Conservation (phyloP, 257 asterid genomes). For the Capsicum pubescens region DNA sequence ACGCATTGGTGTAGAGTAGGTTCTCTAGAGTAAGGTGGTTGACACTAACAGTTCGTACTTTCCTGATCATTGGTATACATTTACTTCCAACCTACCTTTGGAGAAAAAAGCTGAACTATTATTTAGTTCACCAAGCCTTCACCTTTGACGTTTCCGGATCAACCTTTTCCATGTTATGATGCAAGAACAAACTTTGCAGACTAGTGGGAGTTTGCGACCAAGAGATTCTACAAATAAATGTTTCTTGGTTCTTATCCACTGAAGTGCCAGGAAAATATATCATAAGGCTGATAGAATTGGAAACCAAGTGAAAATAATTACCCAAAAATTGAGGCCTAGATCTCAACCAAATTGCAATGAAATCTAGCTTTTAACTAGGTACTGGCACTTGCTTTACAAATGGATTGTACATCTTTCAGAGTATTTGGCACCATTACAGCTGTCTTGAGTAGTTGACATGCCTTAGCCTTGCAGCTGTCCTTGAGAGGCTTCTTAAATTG, state of each 20-base stretch:
- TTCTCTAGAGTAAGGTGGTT: background rate
- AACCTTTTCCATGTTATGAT: background rate
- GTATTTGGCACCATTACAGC: background rate
- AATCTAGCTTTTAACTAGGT: background rate
- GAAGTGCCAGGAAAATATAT: background rate
- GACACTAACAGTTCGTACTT: background rate
- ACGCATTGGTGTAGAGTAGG: background rate
- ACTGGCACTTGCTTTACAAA: background rate
- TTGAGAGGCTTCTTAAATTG: background rate
- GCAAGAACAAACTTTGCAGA: background rate
- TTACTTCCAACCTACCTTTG: background rate
- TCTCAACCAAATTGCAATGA: slow-evolving; percentile 11
- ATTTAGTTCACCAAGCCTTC: background rate
- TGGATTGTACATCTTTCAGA: slow-evolving; percentile 18
- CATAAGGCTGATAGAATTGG: background rate
- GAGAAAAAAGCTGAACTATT: background rate
- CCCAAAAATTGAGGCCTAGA: slow-evolving; percentile 15
- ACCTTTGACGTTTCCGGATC: background rate
- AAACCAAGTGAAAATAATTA: background rate
- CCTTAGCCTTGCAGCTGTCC: slow-evolving; percentile 21
- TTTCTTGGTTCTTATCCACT: background rate
- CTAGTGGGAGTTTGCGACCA: background rate
- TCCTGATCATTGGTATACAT: background rate
- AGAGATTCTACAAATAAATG: background rate
- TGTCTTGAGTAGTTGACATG: background rate